Base-by-base conservation (phyloP, 805 yeast genomes). In the Metschnikowia dekortorum region DNA sequence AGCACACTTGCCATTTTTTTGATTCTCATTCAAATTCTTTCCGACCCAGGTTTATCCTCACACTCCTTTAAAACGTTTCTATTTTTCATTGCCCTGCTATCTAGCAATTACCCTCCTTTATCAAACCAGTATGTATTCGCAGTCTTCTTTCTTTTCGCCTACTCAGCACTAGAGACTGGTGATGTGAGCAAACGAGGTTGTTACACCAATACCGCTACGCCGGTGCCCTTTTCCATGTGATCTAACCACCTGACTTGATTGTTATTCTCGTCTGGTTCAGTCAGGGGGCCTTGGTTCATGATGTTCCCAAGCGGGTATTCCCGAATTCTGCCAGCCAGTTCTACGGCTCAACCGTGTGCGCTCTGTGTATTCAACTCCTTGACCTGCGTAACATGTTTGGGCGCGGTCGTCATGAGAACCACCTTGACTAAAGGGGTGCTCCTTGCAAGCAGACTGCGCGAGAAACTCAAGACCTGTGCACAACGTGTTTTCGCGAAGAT, bases 71-170 rank as follows among this genome's bases (percentile, higher is more conserved):
- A 5, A n/a, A 33, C 13, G 13, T 13, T 22, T 33, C 18, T 22
- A 10, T 41, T 41, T 33, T 32, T 42, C 45, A 42, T 42, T 42
- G 45, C 11, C 45, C 45, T 42, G 45, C 45, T 42, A 10, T 42
- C 30, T 22, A 42, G 45, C 45, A 42, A 42, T 42, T 42, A 42
- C 45, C 26, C 34, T 42, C 45, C 45, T 42, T 42, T 16, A 42
- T 18, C 14, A 28, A 42, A 10, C 6, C 45, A 42, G 45, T 42
- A 42, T 42, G 45, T 42, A 28, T 34, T 9, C 13, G 9, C 7
- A n/a, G 3, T 35, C 16, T 33, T 33, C 8, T n/a, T 14, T n/a
- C 16, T 13, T 14, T 8, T 33, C 6, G 6, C 13, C 8, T 8
- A 14, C 13, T 33, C 11, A 33, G 16, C 22, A 22, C 22, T 22